Percentiles rank a stretch among this genome's conserved stretches.
phyloP scores from a whole-genome alignment of 2,329 filamentous ascomycete species.

The Exophiala xenobiotica region DNA sequence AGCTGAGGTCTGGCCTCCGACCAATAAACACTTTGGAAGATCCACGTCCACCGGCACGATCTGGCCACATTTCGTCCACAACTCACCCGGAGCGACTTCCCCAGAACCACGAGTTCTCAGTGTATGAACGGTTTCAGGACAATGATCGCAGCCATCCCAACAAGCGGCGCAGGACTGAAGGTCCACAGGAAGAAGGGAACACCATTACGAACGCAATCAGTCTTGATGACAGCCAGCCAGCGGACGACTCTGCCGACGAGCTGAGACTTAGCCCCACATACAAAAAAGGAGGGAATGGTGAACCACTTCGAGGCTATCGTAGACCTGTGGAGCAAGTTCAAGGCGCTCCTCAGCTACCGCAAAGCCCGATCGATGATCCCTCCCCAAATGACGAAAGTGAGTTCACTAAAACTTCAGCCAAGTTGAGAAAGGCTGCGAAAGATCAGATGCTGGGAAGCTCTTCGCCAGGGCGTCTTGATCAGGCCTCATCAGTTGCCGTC shows the following conservation, averaged over 20 bases:
- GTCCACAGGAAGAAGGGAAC: not conserved
- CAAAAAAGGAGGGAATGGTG: not conserved
- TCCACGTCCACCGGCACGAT: not conserved
- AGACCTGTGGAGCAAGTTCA: no score
- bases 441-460: slow-evolving; percentile 18
- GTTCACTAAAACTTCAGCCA: slow-evolving; percentile 20
- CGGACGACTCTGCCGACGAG: slow-evolving; percentile 21
- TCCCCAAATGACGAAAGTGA: slow-evolving; percentile 14
- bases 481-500: not conserved
- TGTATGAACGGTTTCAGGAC: slow-evolving; percentile 1
- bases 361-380: not conserved
- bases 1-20: slow-evolving; percentile 1
- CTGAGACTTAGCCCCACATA: slow-evolving; percentile 12
- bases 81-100: not conserved
- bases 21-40: slow-evolving; percentile 9
- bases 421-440: slow-evolving; percentile 13
- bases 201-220: slow-evolving; percentile 4
- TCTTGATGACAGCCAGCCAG: slow-evolving; percentile 11
- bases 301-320: no score
- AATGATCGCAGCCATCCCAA: slow-evolving; percentile 15
- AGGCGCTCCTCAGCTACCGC: not conserved
- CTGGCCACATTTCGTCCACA: not conserved
- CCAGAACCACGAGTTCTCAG: not conserved
- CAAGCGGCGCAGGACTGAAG: slow-evolving; percentile 19
- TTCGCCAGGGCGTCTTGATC: not conserved